Percentiles rank a stretch among this genome's conserved stretches.
phyloP scores from a whole-genome alignment of 352 stramenopile genomes.

The Pythium aristosporum region DNA sequence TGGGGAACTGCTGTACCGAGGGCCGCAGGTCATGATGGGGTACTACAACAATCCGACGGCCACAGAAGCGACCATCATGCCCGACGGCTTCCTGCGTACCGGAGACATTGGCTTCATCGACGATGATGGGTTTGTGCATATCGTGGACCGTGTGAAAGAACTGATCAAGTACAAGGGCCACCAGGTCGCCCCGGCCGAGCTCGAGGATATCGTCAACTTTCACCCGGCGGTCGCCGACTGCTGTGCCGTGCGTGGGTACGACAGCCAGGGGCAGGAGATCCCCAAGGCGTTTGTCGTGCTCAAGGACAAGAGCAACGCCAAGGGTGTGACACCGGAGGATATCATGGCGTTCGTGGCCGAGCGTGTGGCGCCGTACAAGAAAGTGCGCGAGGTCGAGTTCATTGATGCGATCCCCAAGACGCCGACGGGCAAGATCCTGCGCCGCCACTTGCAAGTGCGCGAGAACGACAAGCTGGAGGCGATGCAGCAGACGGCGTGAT shows the following conservation, averaged over 20 bases:
- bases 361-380: slow-evolving; percentile 73
- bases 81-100: slow-evolving; percentile 84
- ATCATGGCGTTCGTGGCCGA: slow-evolving; percentile 76
- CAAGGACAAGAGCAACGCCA: slow-evolving; percentile 11
- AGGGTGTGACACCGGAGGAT: slow-evolving; percentile 44
- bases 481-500: background rate
- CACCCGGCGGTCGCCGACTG: slow-evolving; percentile 54
- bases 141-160: slow-evolving; percentile 93
- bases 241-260: slow-evolving; percentile 46
- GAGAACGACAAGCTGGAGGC: slow-evolving; percentile 7
- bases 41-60: slow-evolving; percentile 88
- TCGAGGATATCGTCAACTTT: slow-evolving; percentile 89
- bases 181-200: slow-evolving; percentile 89
- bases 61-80: slow-evolving; percentile 69
- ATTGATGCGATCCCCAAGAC: slow-evolving; percentile 89
- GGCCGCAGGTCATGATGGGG: slow-evolving; percentile 35
- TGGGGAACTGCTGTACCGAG: slow-evolving; percentile 75
- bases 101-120: slow-evolving; percentile 92
- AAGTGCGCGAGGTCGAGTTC: slow-evolving; percentile 79
- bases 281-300: slow-evolving; percentile 91
- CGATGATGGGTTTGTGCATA: slow-evolving; percentile 90
- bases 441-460: slow-evolving; percentile 58
- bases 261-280: slow-evolving; percentile 78
- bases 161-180: slow-evolving; percentile 95
- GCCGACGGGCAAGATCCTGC: slow-evolving; percentile 90